These are phyloP conservation scores for Chytriomyces confervae DNA, from an alignment of 192 early-diverging fungal genomes.

Conservation along the genomic window DNA sequence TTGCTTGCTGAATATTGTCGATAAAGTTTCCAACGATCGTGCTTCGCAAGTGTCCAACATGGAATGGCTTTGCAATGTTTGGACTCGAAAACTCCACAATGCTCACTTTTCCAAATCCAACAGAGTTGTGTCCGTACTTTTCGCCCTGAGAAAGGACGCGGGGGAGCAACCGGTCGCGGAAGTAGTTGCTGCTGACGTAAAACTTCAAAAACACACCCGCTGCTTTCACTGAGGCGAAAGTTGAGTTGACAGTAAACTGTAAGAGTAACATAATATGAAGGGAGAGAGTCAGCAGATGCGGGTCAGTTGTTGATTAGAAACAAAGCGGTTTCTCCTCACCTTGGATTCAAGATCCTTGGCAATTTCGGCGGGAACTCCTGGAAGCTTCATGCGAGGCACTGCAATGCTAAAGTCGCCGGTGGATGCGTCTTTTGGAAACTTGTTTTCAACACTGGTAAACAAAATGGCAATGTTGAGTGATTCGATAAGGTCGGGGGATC, in stretches of 20 bases:
- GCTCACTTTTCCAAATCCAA: conserved; percentile 69
- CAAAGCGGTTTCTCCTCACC: conserved; percentile 21
- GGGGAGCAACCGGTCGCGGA: conserved; percentile 40
- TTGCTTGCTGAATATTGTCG: conserved; percentile 77
- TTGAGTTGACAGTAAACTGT: neutral
- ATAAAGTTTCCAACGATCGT: conserved; percentile 98
- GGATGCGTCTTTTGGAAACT: conserved; percentile 35
- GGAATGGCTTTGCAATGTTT: conserved; percentile 99
- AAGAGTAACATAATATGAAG: too few species aligned
- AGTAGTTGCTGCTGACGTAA: conserved; percentile 29
- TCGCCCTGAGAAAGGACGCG: conserved; percentile 30
- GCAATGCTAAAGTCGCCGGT: conserved; percentile 39
- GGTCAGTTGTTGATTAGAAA: neutral
- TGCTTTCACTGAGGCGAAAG: conserved; percentile 21
- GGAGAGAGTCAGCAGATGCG: neutral
- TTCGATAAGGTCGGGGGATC: neutral
- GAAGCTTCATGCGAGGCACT: conserved; percentile 39
- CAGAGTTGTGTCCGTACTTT: conserved; percentile 36
- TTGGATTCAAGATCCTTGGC: conserved; percentile 38
- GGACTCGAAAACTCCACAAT: conserved; percentile 95
- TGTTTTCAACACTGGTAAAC: conserved; percentile 23
- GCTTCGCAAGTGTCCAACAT: conserved; percentile 95
- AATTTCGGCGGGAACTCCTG: conserved; percentile 35
- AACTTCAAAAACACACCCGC: conserved; percentile 41
- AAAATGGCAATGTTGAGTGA: neutral